Evolutionary conservation across 2,329 filamentous ascomycete species (phyloP), one percentile per base, ranked within the genome.

Genomic region (Penicillium sp.): DNA sequence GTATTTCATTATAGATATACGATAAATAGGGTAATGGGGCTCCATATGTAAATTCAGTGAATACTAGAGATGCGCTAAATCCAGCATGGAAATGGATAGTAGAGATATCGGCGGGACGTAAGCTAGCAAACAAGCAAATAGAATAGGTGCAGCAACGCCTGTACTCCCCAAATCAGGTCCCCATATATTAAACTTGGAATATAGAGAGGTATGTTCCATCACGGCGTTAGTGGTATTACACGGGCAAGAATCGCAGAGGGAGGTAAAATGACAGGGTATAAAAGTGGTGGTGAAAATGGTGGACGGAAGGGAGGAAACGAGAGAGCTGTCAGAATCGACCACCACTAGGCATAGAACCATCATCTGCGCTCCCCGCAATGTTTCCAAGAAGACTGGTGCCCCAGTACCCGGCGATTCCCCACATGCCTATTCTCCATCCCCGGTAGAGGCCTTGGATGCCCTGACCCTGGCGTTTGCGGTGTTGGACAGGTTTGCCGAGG

Each of bases 361-460:
- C 77, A 48, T 79, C 77, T 30, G 67, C 72, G 38, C 70, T 69
- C 7, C 73, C 75, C 17, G 77, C 66, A 3, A 75, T 67, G 41
- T 75, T 74, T 48, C 80, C 79, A 30, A 83, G 73, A 38, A 82
- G 71, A 52, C 74, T 77, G 63, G 83, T 78, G 38, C 83, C 82
- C 83, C 85, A 85, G 60, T 86, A 80, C 7, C 85, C 84, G 19
- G 83, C 79, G 49, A 86, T 77, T 17, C 82, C 82, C 83, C 83
- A 85, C 75, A 84, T 80, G 9, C 82, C 82, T 30, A 87, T 79
- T 66, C 84, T 79, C 85, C 85, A 87, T 57, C 85, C 85, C 60
- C 84, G 79, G 74, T 85, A 87, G 7, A 87, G 71, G 7, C 85
- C 85, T 62, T 84, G 79, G 35, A 86, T 71, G 17, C 85, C 85